phyloP scores from a whole-genome alignment of 148 eudicot species.

The Vaccinium myrtillus region DNA sequence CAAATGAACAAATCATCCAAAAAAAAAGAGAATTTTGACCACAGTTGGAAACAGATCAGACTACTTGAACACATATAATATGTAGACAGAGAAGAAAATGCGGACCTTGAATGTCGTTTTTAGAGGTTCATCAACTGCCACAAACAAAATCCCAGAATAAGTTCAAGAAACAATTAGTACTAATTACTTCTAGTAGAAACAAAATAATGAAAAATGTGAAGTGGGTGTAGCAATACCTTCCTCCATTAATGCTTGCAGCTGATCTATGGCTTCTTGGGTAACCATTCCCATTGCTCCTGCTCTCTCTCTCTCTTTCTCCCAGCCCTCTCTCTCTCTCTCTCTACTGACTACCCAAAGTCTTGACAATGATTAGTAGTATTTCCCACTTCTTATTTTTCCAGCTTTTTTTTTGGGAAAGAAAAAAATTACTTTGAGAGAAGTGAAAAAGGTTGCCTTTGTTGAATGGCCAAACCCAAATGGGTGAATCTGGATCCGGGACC shows the following conservation, averaged over 20 bases:
- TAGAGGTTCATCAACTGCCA: constrained; percentile 54
- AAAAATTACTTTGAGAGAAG: neutral
- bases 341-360: neutral
- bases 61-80: neutral
- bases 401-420: neutral
- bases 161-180: neutral
- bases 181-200: neutral
- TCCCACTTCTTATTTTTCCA: neutral
- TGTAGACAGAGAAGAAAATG: neutral
- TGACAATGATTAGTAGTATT: neutral
- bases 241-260: constrained; percentile 43
- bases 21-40: neutral
- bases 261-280: constrained; percentile 38
- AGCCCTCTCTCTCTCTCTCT: neutral
- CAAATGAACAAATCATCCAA: neutral
- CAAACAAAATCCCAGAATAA: constrained; percentile 9
- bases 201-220: neutral
- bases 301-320: neutral
- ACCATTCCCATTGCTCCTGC: constrained; percentile 33
- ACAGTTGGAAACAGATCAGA: neutral
- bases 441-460: neutral
- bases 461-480: neutral
- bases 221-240: constrained; percentile 24
- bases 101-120: constrained; percentile 55
- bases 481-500: neutral